Evolutionary conservation across 495 filamentous ascomycete species (phyloP).

Genomic region (Penicillium macrosclerotiorum): DNA sequence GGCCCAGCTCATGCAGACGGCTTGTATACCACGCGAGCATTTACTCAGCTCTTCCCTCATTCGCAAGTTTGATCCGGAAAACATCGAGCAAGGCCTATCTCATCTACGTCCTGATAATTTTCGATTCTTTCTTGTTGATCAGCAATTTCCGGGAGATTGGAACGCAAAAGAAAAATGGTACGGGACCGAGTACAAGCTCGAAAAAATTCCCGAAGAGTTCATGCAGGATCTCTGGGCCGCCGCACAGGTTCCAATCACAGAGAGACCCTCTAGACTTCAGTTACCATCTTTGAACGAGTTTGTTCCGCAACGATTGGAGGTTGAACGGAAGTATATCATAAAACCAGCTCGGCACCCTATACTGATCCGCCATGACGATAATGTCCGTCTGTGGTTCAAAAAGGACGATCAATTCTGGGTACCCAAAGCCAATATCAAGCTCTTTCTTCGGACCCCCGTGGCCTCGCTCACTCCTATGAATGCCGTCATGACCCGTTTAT

Average conservation of each 20-base stretch:
- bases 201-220: conserved; percentile 78
- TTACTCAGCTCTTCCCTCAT: conserved; percentile 76
- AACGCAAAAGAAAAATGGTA: conserved; percentile 96
- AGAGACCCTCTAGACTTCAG: conserved; percentile 69
- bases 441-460: conserved; percentile 76
- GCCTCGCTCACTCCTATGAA: conserved; percentile 74
- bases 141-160: conserved; percentile 78
- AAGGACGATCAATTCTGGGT: conserved; percentile 99
- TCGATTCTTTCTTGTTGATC: conserved; percentile 74
- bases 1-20: conserved; percentile 84
- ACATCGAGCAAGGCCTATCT: conserved; percentile 71
- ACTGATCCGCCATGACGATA: conserved; percentile 82
- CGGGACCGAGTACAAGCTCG: conserved; percentile 86
- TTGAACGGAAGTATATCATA: conserved; percentile 85
- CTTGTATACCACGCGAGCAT: conserved; percentile 79
- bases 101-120: conserved; percentile 89
- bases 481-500: conserved; percentile 73
- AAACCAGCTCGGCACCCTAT: conserved; percentile 72
- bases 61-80: conserved; percentile 71
- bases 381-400: conserved; percentile 92
- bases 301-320: conserved; percentile 90
- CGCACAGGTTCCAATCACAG: conserved; percentile 49
- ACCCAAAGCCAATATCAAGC: conserved; percentile 84
- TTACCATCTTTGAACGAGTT: conserved; percentile 95
- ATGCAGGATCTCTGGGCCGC: conserved; percentile 66